These are phyloP conservation scores for Santalum album DNA, from an alignment of 164 flowering plant species.

Conservation along the genomic window DNA sequence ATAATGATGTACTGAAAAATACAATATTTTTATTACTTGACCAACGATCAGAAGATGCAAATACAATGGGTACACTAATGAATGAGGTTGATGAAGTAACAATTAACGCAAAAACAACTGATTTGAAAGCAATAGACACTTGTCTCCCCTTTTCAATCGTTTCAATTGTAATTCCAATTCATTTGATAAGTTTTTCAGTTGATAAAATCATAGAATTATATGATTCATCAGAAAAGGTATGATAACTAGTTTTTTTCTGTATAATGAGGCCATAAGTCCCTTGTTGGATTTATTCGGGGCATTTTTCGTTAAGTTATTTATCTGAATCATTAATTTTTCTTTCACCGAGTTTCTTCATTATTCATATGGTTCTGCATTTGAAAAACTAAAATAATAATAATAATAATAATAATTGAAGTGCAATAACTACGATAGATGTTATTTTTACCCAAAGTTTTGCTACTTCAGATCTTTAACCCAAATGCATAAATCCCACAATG, in stretches of 20 bases:
- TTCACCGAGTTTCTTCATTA: not conserved
- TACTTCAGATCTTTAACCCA: slow-evolving; percentile 3
- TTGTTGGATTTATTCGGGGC: not conserved
- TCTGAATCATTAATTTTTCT: not conserved
- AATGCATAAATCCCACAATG: slow-evolving; percentile 6
- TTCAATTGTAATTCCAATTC: not conserved
- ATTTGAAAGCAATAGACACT: too few species aligned
- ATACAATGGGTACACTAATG: too few species aligned
- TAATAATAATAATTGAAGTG: not conserved
- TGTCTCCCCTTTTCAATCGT: not conserved
- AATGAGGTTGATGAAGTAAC: too few species aligned
- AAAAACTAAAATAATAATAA: not conserved
- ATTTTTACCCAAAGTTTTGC: slow-evolving; percentile 8
- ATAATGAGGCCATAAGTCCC: too few species aligned
- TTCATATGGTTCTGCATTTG: not conserved
- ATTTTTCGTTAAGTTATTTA: not conserved
- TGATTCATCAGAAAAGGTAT: too few species aligned
- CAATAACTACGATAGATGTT: not conserved
- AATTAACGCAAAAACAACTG: too few species aligned
- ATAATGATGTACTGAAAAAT: too few species aligned
- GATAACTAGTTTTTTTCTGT: too few species aligned
- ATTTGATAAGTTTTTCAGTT: not conserved
- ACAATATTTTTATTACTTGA: too few species aligned
- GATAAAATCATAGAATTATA: not conserved
- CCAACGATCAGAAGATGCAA: too few species aligned